Evolutionary conservation across 768 basidiomycete genomes (phyloP).

Genomic region (Amanita exitialis): DNA sequence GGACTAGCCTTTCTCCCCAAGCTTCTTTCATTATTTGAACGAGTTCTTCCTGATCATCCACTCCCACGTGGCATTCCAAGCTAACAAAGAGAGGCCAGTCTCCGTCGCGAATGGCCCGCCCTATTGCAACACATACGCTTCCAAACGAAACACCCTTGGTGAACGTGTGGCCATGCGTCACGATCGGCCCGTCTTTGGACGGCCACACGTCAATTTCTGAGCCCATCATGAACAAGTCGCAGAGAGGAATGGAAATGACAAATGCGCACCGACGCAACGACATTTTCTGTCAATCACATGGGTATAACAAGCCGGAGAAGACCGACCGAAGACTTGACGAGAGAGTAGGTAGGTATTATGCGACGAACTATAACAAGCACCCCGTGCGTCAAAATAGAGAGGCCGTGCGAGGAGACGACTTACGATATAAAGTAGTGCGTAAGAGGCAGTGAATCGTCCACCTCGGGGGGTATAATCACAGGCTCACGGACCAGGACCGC

Average conservation of each 20-base stretch:
- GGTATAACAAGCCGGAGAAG: slow-evolving; percentile 44
- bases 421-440: slow-evolving; percentile 51
- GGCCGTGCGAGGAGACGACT: slow-evolving; percentile 9
- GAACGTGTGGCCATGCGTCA: slow-evolving; percentile 55
- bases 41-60: slow-evolving; percentile 39
- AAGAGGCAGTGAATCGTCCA: slow-evolving; percentile 36
- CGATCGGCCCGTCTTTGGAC: slow-evolving; percentile 38
- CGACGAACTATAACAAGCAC: slow-evolving; percentile 32
- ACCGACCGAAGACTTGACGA: slow-evolving; percentile 43
- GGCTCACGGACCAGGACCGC: slow-evolving; percentile 28
- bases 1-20: slow-evolving; percentile 44
- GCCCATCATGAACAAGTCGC: background rate
- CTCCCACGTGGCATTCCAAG: slow-evolving; percentile 52
- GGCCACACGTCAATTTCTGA: slow-evolving; percentile 62
- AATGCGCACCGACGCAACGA: slow-evolving; percentile 35
- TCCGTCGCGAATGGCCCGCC: slow-evolving; percentile 24
- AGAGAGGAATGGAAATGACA: slow-evolving; percentile 4
- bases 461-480: slow-evolving; percentile 20
- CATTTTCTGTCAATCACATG: slow-evolving; percentile 41
- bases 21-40: slow-evolving; percentile 38
- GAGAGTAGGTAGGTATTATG: slow-evolving; percentile 61
- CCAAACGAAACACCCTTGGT: slow-evolving; percentile 40
- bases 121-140: slow-evolving; percentile 44
- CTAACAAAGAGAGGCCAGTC: slow-evolving; percentile 53
- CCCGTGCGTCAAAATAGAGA: too few relatives aligned